Conservation (phyloP, 192 early-diverging fungal genomes). For the Geranomyces michiganensis region DNA sequence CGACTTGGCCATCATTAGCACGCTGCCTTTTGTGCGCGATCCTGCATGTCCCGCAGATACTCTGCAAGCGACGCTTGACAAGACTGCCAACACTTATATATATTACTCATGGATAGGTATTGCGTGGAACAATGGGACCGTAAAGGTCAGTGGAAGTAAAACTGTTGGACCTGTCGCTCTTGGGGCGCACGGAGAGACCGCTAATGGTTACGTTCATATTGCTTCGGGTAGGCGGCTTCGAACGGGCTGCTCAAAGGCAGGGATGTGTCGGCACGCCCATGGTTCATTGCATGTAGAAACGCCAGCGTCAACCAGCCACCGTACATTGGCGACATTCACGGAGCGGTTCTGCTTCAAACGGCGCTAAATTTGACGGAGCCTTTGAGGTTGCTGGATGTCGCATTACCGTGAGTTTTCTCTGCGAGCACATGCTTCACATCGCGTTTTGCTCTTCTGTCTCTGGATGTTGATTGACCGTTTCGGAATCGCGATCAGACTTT, state of each 20-base stretch:
- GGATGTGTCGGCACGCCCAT: constrained; percentile 23
- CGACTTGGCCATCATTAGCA: constrained; percentile 27
- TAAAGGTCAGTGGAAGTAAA: constrained; percentile 14
- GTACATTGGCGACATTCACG: constrained; percentile 34
- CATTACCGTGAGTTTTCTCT: constrained; percentile 18
- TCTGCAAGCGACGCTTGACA: constrained; percentile 19
- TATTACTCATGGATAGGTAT: constrained; percentile 38
- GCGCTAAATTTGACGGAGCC: constrained; percentile 33
- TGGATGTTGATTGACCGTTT: no score
- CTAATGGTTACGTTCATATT: background rate
- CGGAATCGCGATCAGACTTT: constrained; percentile 6
- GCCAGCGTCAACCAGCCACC: background rate
- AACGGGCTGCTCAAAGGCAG: constrained; percentile 10
- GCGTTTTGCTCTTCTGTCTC: no score
- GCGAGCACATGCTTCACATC: no score
- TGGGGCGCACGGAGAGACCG: background rate
- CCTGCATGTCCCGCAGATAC: background rate
- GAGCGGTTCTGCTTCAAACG: constrained; percentile 22
- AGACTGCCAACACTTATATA: constrained; percentile 4
- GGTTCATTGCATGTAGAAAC: constrained; percentile 24
- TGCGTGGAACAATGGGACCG: constrained; percentile 17
- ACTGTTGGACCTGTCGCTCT: no score
- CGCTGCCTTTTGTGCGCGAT: constrained; percentile 19
- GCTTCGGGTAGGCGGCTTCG: constrained; percentile 12
- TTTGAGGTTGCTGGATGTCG: constrained; percentile 28